Percentiles rank a stretch among this genome's conserved stretches.
These are phyloP conservation scores for Akanthomyces dipterigenus DNA, from an alignment of 2,329 filamentous ascomycete species.

Conservation along the genomic window DNA sequence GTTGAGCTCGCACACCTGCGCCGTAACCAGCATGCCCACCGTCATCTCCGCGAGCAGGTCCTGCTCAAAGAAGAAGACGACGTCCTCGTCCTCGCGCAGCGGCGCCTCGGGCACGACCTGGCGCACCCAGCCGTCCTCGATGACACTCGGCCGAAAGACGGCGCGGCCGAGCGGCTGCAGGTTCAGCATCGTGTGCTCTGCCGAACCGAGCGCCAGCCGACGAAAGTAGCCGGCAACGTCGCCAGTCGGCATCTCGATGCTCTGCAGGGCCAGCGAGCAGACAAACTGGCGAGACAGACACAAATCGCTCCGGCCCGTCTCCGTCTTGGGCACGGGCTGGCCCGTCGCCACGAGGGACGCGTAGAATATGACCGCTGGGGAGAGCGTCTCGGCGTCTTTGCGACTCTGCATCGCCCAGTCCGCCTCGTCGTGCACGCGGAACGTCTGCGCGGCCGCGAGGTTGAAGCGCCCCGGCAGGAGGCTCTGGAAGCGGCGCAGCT, in stretches of 20 bases:
- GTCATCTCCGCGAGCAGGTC: slow-evolving; percentile 45
- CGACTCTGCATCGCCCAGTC: slow-evolving; percentile 24
- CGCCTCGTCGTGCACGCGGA: slow-evolving; percentile 35
- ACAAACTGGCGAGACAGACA: slow-evolving; percentile 21
- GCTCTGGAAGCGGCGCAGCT: slow-evolving; percentile 42
- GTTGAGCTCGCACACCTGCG: slow-evolving; percentile 49
- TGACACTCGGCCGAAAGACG: slow-evolving; percentile 34
- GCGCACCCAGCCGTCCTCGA: slow-evolving; percentile 43
- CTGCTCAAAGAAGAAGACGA: slow-evolving; percentile 62
- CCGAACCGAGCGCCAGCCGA: slow-evolving; percentile 24
- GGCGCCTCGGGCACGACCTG: slow-evolving; percentile 15
- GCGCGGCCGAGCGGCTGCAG: slow-evolving; percentile 39
- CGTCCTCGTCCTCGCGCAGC: slow-evolving; percentile 13
- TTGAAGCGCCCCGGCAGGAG: slow-evolving; percentile 75
- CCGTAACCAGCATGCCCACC: slow-evolving; percentile 57
- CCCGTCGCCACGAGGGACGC: slow-evolving; percentile 35
- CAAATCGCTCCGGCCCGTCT: neutral
- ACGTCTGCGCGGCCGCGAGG: slow-evolving; percentile 62
- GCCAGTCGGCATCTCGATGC: slow-evolving; percentile 39
- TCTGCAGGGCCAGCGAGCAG: slow-evolving; percentile 54
- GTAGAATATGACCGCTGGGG: slow-evolving; percentile 36
- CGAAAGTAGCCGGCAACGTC: slow-evolving; percentile 39
- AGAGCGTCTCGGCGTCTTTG: slow-evolving; percentile 31
- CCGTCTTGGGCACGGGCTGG: slow-evolving; percentile 17
- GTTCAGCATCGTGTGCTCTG: slow-evolving; percentile 22